phyloP scores from a whole-genome alignment of 2,329 filamentous ascomycete species.

The Cladosporium sp. region DNA sequence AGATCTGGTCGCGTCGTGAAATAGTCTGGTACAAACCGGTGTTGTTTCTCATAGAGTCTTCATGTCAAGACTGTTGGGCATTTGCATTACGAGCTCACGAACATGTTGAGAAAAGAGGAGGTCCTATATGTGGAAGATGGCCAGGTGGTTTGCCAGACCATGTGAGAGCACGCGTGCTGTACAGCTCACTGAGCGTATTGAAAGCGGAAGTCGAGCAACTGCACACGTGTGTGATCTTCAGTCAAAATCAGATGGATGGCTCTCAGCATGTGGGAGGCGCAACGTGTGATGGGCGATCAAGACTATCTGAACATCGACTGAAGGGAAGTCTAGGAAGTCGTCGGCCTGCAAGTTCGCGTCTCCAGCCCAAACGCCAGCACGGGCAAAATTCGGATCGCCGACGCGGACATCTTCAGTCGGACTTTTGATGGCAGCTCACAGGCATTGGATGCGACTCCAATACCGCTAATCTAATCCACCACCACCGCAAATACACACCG shows the following conservation, averaged over 20 bases:
- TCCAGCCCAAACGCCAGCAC: no score
- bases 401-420: neutral
- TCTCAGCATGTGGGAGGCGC: conserved; percentile 10
- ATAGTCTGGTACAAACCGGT: no score
- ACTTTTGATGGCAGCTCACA: conserved; percentile 12
- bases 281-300: neutral
- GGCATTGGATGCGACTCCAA: neutral
- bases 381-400: neutral
- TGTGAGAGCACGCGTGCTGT: neutral
- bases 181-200: conserved; percentile 1
- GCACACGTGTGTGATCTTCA: conserved; percentile 1
- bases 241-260: neutral
- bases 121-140: neutral
- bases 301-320: neutral
- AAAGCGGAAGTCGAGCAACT: neutral
- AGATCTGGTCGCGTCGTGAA: no score
- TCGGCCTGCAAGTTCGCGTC: no score
- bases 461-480: neutral
- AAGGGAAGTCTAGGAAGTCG: no score
- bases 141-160: neutral
- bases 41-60: neutral
- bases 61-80: neutral
- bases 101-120: neutral
- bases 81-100: neutral
- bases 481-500: neutral